Base-by-base conservation (phyloP, 257 asterid genomes). In the Fraxinus cuspidata region DNA sequence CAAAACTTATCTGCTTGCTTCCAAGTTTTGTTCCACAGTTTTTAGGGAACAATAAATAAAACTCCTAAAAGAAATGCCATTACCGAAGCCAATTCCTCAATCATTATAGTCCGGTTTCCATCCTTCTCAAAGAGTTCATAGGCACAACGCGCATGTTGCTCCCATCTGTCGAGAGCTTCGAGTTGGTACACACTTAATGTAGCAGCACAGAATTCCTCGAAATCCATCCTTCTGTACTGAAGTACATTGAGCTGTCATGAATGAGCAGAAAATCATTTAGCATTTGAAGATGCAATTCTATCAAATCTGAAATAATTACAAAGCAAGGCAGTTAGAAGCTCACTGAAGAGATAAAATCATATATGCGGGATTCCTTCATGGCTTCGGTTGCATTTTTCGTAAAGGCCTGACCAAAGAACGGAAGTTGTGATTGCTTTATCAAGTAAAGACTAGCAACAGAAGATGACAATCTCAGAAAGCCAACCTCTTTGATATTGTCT, bases 11-110 rank as follows among this genome's bases (percentile, higher is more conserved):
- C n/a, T 16, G 16, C 16, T 15, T 47, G 58, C 21, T 47, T 47
- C 21, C 58, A 47, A 47, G n/a, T 47, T 47, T 47, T 70, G n/a
- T 15, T 53, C 32, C 58, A 40, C 18, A 40, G 49, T 10, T 23
- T 27, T 73, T 44, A 73, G 21, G 44, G 16, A 47, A 19, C 37
- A 13, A 18, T 67, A n/a, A 19, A 37, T 58, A 63, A 15, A 28
- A 29, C 9, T 5, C 38, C 27, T 25, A 25, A 47, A 78, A 32
- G 35, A 27, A 25, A 7, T 69, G 71, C 28, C 56, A 71, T 79
- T 88, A 94, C 98, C 82, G 98, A 92, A 81, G 97, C 97, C 82
- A 94, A 78, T 83, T 94, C 98, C 80, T 94, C 97, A 2, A 93
- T 91, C 93, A 89, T 89, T 77, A 93, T 93, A n/a, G 90, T 89